Conservation (phyloP, 23 red algal genomes). For the Chondrus crispus region DNA sequence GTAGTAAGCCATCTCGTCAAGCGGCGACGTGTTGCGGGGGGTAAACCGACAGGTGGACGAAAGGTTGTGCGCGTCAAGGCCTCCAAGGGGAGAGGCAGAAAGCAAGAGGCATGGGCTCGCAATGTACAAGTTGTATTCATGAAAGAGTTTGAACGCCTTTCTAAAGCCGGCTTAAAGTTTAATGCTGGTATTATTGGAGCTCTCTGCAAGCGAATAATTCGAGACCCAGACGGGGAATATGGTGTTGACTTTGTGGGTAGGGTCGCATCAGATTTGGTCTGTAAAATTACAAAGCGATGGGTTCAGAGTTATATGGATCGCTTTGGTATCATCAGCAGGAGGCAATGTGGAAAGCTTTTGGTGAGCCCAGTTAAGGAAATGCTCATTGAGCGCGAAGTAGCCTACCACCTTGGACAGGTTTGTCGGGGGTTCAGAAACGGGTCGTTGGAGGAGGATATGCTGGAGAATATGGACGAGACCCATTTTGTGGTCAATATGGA, state of each 20-base stretch:
- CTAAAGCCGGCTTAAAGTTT: neutral
- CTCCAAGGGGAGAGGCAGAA: too few species aligned
- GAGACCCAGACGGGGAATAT: too few species aligned
- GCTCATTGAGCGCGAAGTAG: slow-evolving; percentile 12
- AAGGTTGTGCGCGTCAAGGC: too few species aligned
- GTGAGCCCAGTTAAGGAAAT: neutral
- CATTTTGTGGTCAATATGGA: slow-evolving; percentile 27
- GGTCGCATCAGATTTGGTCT: too few species aligned
- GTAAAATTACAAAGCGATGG: neutral
- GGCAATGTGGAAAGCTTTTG: slow-evolving; percentile 19
- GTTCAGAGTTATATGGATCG: neutral
- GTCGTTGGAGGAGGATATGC: neutral
- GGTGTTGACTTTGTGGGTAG: too few species aligned
- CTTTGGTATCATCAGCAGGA: neutral
- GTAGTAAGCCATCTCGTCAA: too few species aligned
- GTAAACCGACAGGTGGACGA: too few species aligned
- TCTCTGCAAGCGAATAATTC: too few species aligned
- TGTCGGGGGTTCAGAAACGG: neutral
- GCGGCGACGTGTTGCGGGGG: too few species aligned
- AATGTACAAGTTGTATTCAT: neutral
- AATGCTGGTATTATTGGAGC: neutral
- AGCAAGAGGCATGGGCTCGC: too few species aligned
- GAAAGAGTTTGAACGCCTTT: neutral
- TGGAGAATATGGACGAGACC: slow-evolving; percentile 1
- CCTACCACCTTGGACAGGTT: neutral